These are phyloP conservation scores for Phytophthora macrochlamydospora DNA, from an alignment of 352 stramenopile species.

Conservation along the genomic window DNA sequence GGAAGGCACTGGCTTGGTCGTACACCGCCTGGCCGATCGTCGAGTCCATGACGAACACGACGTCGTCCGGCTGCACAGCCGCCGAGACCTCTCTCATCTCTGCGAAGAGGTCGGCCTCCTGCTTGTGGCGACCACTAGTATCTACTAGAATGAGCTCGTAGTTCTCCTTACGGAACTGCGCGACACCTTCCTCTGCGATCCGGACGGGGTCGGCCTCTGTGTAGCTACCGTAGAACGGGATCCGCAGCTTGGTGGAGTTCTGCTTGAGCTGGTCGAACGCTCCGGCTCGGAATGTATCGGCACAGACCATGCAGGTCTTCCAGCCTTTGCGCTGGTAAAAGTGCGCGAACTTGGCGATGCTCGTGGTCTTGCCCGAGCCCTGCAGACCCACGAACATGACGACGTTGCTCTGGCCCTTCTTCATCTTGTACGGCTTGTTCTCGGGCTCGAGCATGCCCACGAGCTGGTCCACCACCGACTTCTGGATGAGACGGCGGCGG, in stretches of 20 bases:
- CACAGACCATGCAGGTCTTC: conserved; percentile 99
- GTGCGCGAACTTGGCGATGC: conserved; percentile 99
- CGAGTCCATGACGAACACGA: conserved; percentile 99
- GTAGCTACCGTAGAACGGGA: conserved; percentile 99
- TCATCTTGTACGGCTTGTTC: conserved; percentile 88
- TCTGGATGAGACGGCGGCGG: conserved; percentile 90
- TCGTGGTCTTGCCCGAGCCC: conserved; percentile 99
- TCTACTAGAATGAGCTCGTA: conserved; percentile 99
- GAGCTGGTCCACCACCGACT: conserved; percentile 90
- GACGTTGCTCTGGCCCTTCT: conserved; percentile 92
- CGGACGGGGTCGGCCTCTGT: conserved; percentile 98
- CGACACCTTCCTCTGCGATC: conserved; percentile 98
- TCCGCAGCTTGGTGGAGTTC: conserved; percentile 98
- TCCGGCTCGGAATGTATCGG: conserved; percentile 98
- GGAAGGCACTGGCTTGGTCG: conserved; percentile 97
- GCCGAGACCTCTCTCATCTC: conserved; percentile 99
- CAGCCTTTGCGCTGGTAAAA: conserved; percentile 98
- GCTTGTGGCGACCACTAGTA: conserved; percentile 98
- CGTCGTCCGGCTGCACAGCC: conserved; percentile 95
- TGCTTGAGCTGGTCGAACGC: conserved; percentile 99
- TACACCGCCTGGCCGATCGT: conserved; percentile 98
- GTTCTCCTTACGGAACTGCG: conserved; percentile 95
- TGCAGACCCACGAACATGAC: conserved; percentile 95
- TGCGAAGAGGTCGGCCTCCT: conserved; percentile 98
- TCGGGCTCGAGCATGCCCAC: conserved; percentile 90